Evolutionary conservation across 2,329 filamentous ascomycete species (phyloP), one percentile per base, ranked within the genome.

Genomic region (Phialophora expanda): DNA sequence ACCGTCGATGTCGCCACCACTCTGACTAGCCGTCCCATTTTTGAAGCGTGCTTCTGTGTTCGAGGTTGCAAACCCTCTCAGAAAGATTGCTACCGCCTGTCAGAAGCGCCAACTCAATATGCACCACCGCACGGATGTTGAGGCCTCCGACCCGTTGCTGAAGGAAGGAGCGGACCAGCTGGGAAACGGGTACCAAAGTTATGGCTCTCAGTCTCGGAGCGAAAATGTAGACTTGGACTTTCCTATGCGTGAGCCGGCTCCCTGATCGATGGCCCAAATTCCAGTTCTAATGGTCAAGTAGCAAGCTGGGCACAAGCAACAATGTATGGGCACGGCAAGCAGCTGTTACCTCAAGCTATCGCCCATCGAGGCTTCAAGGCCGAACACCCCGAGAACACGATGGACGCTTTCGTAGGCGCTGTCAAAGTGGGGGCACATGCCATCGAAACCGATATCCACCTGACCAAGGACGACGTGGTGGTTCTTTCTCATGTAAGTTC

Each of bases 381-480:
- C 0, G 83, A 84, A 59, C 91, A 85, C 71, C 92, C 94, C 0
- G 94, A 98, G 78, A 98, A 98, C 78, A 90, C 91, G 1, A 87
- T 97, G 84, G 85, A 83, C 17, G 90, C 91, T 7, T 96, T 97
- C 79, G 81, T 81, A 64, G 89, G 85, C 30, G 93, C 93, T 1
- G 84, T 94, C 2, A 81, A 87, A 34, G 88, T 87, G 20, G 92
- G 92, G 22, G 87, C 91, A 0, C 87, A 96, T 73, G 94, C 90
- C 0, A 81, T 98, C 30, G 94, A 98, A 80, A 96, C 92, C 20
- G 94, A 98, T 74, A 78, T 97, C 8, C 93, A 96, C 76, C 79
- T 97, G 38, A 89, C 91, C 14, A 87, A 85, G 67, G 94, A 98
- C 74, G 89, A 89, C 6, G 88, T 96, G 0, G 90, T 96, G 0